A percentile compares a stretch with the other conserved stretches of the same genome.
Evolutionary conservation across 257 asterid genomes (phyloP).

Genomic region (Lycium ferocissimum): DNA sequence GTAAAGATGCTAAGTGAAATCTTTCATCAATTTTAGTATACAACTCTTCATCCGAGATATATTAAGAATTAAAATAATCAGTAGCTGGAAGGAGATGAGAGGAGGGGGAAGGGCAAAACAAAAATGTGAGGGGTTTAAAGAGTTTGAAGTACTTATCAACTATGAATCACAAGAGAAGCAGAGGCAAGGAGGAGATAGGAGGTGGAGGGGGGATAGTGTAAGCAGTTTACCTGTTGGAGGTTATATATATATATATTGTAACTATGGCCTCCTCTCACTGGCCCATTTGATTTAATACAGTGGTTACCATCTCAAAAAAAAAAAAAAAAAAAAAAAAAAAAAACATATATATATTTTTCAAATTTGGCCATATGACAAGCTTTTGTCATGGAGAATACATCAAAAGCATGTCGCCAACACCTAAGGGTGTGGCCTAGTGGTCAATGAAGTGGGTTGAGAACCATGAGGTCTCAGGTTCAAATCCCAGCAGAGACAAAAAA

Average conservation of each 20-base stretch:
- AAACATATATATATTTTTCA: too few relatives aligned
- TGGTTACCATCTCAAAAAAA: too few relatives aligned
- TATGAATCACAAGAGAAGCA: background rate
- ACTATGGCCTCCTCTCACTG: too few relatives aligned
- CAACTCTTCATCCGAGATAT: background rate
- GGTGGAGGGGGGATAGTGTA: background rate
- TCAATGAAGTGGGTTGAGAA: too few relatives aligned
- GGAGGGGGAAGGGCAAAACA: background rate
- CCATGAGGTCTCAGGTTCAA: too few relatives aligned
- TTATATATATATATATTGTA: background rate
- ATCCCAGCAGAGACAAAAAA: too few relatives aligned
- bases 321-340: too few relatives aligned
- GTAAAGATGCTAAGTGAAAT: background rate
- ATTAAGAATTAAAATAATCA: background rate
- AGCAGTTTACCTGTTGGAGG: background rate
- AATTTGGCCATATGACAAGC: background rate
- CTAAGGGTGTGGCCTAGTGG: too few relatives aligned
- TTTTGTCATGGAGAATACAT: background rate
- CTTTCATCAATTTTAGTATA: background rate
- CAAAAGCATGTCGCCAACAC: background rate
- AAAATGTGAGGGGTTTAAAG: background rate
- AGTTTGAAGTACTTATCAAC: slow-evolving; percentile 1
- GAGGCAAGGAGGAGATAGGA: background rate
- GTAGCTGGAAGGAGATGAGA: slow-evolving; percentile 7
- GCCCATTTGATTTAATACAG: too few relatives aligned